Percentiles rank a stretch among this genome's conserved stretches.
phyloP scores from a whole-genome alignment of 2,329 filamentous ascomycete genomes.

The Cladophialophora chaetospira region DNA sequence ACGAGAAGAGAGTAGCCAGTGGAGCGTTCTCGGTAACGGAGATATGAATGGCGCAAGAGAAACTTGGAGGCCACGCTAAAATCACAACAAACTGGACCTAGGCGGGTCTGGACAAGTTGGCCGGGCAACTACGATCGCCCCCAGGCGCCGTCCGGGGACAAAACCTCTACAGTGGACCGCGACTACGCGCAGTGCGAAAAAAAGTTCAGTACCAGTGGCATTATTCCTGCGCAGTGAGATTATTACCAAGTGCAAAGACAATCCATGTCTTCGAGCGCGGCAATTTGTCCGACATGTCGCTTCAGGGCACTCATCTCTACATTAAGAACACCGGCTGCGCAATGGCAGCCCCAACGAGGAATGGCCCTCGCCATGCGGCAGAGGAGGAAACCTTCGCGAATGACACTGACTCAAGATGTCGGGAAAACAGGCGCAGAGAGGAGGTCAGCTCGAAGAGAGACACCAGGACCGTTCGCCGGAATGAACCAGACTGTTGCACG shows the following conservation, averaged over 20 bases:
- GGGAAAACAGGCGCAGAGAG: conserved; percentile 24
- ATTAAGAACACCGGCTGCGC: conserved; percentile 8
- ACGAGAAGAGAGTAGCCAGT: conserved; percentile 14
- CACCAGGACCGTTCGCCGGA: conserved; percentile 58
- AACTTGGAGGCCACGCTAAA: conserved; percentile 7
- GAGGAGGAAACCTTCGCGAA: conserved; percentile 51
- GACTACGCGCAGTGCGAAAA: conserved; percentile 4
- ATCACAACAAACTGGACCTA: no score
- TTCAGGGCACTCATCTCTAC: conserved; percentile 24
- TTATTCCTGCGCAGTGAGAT: no score
- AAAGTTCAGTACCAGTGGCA: background rate
- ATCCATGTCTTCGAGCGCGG: conserved; percentile 26
- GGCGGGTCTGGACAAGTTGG: background rate
- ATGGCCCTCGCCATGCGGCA: conserved; percentile 43
- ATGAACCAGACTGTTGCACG: conserved; percentile 51
- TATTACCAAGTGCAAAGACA: background rate
- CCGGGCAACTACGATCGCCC: conserved; percentile 3
- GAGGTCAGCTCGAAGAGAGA: conserved; percentile 40
- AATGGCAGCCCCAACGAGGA: conserved; percentile 44
- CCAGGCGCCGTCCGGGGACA: background rate
- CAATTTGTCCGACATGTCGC: conserved; percentile 30
- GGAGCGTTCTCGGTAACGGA: conserved; percentile 2
- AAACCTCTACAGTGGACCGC: conserved; percentile 3
- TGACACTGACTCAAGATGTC: conserved; percentile 52
- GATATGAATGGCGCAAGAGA: conserved; percentile 7